A percentile compares a stretch with the other conserved stretches of the same genome.
phyloP scores from a whole-genome alignment of 176 grass and related monocot species.

The Neostapfia colusana region DNA sequence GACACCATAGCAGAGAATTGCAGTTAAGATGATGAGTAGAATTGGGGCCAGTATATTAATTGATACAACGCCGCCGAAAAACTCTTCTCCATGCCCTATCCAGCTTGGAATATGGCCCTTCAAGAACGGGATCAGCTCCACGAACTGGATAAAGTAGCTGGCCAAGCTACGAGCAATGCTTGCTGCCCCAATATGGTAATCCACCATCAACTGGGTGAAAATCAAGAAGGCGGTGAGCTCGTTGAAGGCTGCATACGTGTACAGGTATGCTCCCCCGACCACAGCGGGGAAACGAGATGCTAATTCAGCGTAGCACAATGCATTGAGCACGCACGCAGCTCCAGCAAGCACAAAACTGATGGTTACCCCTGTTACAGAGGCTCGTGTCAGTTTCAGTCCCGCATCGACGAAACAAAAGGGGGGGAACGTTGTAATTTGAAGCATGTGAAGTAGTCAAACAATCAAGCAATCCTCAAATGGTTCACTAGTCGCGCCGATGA shows the following conservation, averaged over 20 bases:
- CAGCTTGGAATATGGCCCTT: constrained; percentile 78
- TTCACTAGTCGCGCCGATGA: background rate
- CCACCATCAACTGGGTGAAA: constrained; percentile 91
- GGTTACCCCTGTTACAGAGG: constrained; percentile 64
- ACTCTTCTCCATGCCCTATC: constrained; percentile 84
- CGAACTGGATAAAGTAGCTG: constrained; percentile 80
- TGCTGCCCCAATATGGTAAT: constrained; percentile 87
- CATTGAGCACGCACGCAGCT: constrained; percentile 78
- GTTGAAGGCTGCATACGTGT: constrained; percentile 86
- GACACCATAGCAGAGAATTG: constrained; percentile 78
- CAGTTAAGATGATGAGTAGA: constrained; percentile 67
- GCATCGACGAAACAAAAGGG: background rate
- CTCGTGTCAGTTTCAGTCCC: constrained; percentile 22
- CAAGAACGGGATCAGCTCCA: constrained; percentile 80
- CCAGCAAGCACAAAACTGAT: constrained; percentile 93
- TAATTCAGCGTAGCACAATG: constrained; percentile 88
- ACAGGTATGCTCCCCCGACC: constrained; percentile 92
- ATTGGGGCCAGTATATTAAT: constrained; percentile 89
- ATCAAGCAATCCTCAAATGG: background rate
- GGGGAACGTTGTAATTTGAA: background rate
- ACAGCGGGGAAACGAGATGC: constrained; percentile 92
- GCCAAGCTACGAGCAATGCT: constrained; percentile 92
- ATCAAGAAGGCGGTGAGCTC: constrained; percentile 93
- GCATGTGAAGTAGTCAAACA: background rate
- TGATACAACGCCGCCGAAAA: constrained; percentile 79